These are phyloP conservation scores for Skeletonema costatum DNA, from an alignment of 108 stramenopile species.

Conservation along the genomic window DNA sequence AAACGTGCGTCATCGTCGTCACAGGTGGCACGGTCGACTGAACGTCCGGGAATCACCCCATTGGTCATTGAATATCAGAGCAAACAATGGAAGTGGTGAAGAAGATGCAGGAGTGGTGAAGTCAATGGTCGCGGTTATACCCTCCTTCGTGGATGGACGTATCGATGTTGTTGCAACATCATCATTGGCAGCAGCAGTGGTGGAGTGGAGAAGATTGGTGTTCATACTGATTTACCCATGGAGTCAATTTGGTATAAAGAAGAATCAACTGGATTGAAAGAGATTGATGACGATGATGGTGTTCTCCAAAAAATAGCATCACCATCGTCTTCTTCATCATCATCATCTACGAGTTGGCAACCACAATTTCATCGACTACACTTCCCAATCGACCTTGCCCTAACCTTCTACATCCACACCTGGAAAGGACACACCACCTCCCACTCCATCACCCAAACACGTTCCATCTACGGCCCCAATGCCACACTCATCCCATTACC, in stretches of 20 bases:
- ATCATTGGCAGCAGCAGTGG: background rate
- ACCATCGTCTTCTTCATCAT: background rate
- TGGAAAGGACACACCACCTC: slow-evolving; percentile 64
- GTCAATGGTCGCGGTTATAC: slow-evolving; percentile 19
- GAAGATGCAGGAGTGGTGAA: background rate
- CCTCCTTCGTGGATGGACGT: slow-evolving; percentile 35
- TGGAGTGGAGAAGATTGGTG: background rate
- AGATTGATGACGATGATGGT: slow-evolving; percentile 13
- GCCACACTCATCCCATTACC: slow-evolving; percentile 87
- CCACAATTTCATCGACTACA: slow-evolving; percentile 60
- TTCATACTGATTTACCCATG: slow-evolving; percentile 40
- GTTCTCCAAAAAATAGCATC: background rate
- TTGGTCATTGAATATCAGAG: background rate
- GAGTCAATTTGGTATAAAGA: slow-evolving; percentile 26
- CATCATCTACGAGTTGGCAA: background rate
- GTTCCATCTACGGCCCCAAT: slow-evolving; percentile 83
- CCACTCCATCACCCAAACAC: slow-evolving; percentile 20
- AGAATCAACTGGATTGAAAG: slow-evolving; percentile 21
- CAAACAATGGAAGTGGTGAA: background rate
- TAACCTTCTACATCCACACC: slow-evolving; percentile 52
- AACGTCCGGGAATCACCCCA: slow-evolving; percentile 25
- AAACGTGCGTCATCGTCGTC: slow-evolving; percentile 19
- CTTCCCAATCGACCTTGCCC: slow-evolving; percentile 71
- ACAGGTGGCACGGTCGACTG: background rate
- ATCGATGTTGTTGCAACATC: slow-evolving; percentile 34